A percentile compares a stretch with the other conserved stretches of the same genome.
phyloP scores from a whole-genome alignment of 768 basidiomycete species.

The Trametes cubensis region DNA sequence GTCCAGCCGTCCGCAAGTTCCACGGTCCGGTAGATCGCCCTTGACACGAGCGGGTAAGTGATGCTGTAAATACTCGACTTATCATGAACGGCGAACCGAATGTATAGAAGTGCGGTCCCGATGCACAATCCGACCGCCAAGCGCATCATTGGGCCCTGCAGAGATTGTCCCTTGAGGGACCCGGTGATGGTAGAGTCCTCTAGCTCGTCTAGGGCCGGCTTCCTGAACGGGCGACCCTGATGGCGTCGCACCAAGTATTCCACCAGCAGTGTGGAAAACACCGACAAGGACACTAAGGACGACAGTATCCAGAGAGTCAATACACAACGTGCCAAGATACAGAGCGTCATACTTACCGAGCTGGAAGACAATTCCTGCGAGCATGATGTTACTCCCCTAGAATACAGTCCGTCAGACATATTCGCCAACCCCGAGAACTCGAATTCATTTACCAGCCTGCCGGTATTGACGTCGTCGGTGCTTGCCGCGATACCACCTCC shows the following conservation, averaged over 20 bases:
- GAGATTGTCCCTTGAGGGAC: neutral
- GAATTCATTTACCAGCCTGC: too few species aligned
- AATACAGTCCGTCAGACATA: too few species aligned
- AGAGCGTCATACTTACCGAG: constrained; percentile 10
- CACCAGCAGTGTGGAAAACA: neutral
- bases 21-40: constrained; percentile 51
- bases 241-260: constrained; percentile 5
- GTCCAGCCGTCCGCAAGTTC: constrained; percentile 53
- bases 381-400: constrained; percentile 29
- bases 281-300: neutral
- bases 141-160: constrained; percentile 2
- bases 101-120: constrained; percentile 9
- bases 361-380: constrained; percentile 33
- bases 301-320: neutral
- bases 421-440: too few species aligned
- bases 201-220: neutral
- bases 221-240: constrained; percentile 23
- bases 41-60: constrained; percentile 20
- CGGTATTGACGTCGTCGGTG: too few species aligned
- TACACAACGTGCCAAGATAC: neutral
- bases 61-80: neutral
- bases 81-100: constrained; percentile 12
- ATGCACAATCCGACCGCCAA: constrained; percentile 10
- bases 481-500: too few species aligned
- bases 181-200: neutral